Conservation (phyloP, 2,329 filamentous ascomycete species). For the Cyphellophora attinorum region DNA sequence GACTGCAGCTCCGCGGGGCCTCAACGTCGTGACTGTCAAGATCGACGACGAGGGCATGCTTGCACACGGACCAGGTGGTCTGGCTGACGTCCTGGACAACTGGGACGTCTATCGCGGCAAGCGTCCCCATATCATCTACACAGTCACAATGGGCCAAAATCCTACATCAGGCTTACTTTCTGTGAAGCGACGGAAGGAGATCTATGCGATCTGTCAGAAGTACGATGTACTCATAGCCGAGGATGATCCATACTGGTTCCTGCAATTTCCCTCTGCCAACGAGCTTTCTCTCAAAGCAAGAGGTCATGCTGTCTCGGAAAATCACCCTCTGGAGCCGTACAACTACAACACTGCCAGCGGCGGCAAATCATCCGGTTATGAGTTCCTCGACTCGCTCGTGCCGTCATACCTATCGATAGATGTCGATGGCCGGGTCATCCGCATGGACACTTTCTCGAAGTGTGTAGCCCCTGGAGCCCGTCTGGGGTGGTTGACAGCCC, state of each 20-base stretch:
- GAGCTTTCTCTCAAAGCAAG: slow-evolving; percentile 25
- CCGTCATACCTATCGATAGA: slow-evolving; percentile 78
- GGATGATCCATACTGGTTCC: slow-evolving; percentile 92
- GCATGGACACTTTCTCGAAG: slow-evolving; percentile 90
- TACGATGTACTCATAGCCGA: slow-evolving; percentile 89
- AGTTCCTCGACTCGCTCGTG: slow-evolving; percentile 72
- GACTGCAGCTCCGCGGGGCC: slow-evolving; percentile 55
- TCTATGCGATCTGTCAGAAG: slow-evolving; percentile 71
- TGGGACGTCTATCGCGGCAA: slow-evolving; percentile 70
- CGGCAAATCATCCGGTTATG: slow-evolving; percentile 54
- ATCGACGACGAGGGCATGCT: slow-evolving; percentile 74
- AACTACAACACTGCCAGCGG: slow-evolving; percentile 27
- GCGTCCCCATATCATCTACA: slow-evolving; percentile 78
- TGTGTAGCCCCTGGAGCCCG: slow-evolving; percentile 83
- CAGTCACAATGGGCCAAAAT: slow-evolving; percentile 87
- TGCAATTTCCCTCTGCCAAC: slow-evolving; percentile 72
- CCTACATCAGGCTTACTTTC: slow-evolving; percentile 71
- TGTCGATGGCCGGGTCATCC: slow-evolving; percentile 74
- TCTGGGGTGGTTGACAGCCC: slow-evolving; percentile 81
- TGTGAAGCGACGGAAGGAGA: slow-evolving; percentile 61
- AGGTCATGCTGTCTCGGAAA: slow-evolving; percentile 21
- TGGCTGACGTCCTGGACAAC: slow-evolving; percentile 68
- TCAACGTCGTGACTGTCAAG: slow-evolving; percentile 64
- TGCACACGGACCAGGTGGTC: slow-evolving; percentile 60
- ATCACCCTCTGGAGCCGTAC: slow-evolving; percentile 23